Conservation (phyloP, 768 basidiomycete genomes). For the Fibroporia radiculosa region DNA sequence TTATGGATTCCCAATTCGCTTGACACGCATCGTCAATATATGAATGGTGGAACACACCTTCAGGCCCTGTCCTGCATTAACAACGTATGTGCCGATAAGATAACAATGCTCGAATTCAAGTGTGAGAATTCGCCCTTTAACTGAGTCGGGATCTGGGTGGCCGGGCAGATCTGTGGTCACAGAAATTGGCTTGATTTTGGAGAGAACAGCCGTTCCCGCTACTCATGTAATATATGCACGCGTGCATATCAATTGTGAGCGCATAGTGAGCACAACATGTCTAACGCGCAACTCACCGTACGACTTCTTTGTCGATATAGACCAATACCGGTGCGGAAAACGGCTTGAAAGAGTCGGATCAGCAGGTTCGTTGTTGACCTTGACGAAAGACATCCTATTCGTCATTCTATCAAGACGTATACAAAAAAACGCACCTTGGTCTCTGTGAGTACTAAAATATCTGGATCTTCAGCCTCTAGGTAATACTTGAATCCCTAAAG, state of each 20-base stretch:
- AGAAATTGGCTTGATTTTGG: conserved; percentile 64
- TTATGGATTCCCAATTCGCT: not conserved
- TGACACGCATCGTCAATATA: not conserved
- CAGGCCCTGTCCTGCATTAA: conserved; percentile 71
- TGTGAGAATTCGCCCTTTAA: conserved; percentile 75
- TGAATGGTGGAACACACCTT: conserved; percentile 40
- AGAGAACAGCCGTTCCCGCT: conserved; percentile 81
- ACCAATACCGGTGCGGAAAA: conserved; percentile 72
- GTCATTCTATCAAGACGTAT: not conserved
- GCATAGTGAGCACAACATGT: not conserved
- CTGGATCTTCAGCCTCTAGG: conserved; percentile 80
- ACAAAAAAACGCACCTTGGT: conserved; percentile 51
- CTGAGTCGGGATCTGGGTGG: conserved; percentile 52
- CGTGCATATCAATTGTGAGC: not conserved
- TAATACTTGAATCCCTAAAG: conserved; percentile 74
- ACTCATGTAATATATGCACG: not conserved
- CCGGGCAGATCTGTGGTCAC: conserved; percentile 65
- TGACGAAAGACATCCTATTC: not conserved
- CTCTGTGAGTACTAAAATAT: conserved; percentile 78
- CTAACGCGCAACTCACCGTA: conserved; percentile 47
- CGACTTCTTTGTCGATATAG: conserved; percentile 69
- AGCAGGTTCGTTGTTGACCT: conserved; percentile 68
- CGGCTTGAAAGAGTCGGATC: conserved; percentile 48
- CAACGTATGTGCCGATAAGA: conserved; percentile 74
- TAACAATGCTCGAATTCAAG: conserved; percentile 71